phyloP scores from a whole-genome alignment of 2,329 filamentous ascomycete genomes.

The Venturia pyrina region DNA sequence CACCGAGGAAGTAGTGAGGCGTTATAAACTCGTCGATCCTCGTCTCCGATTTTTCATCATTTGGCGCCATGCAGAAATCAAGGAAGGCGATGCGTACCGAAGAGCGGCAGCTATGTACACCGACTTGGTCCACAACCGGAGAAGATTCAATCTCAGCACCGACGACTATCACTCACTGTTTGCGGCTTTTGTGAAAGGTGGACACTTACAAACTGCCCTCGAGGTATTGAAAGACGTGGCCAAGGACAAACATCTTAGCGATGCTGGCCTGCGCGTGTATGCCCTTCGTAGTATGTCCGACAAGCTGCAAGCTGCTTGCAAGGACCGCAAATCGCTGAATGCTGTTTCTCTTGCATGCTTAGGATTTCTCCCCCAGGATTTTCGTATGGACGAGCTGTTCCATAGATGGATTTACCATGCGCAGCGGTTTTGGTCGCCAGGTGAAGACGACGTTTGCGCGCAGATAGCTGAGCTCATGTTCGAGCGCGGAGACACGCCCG shows the following conservation, averaged over 20 bases:
- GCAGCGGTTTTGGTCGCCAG: background rate
- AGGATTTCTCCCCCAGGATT: background rate
- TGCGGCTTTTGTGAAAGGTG: background rate
- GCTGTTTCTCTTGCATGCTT: background rate
- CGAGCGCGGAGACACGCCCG: conserved; percentile 1
- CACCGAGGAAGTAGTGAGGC: conserved; percentile 56
- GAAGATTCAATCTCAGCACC: background rate
- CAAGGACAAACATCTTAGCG: background rate
- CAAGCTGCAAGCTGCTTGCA: background rate
- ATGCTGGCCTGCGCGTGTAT: background rate
- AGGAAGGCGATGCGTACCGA: background rate
- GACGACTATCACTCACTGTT: conserved; percentile 10
- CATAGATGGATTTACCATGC: background rate
- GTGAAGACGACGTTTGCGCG: background rate
- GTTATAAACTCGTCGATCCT: conserved; percentile 56
- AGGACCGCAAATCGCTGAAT: background rate
- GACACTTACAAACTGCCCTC: background rate
- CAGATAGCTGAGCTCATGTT: conserved; percentile 11
- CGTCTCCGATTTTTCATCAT: conserved; percentile 4
- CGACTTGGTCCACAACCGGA: background rate
- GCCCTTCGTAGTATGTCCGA: background rate
- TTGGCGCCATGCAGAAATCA: background rate
- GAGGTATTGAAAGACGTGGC: conserved; percentile 1
- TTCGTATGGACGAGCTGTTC: background rate
- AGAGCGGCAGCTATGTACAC: conserved; percentile 1